Evolutionary conservation across 139 green algal species (phyloP).

Genomic region (Ulvella scutata): DNA sequence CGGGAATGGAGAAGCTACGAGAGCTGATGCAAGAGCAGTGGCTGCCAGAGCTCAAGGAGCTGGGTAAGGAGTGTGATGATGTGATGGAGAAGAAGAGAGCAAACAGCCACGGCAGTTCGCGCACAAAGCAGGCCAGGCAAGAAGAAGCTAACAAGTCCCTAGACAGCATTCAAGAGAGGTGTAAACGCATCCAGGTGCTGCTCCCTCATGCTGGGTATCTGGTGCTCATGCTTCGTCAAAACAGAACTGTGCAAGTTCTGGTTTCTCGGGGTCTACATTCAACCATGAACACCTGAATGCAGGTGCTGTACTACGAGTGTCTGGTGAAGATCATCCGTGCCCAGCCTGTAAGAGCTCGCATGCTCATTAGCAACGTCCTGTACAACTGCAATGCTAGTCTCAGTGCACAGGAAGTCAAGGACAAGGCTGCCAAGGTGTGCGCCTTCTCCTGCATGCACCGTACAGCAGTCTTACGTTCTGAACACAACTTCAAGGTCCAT

Average conservation of each 20-base stretch:
- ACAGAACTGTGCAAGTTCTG: too few species aligned
- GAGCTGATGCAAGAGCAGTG: constrained; percentile 2
- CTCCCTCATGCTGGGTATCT: too few species aligned
- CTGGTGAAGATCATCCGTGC: constrained; percentile 4
- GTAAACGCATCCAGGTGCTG: neutral
- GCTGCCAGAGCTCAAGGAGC: neutral
- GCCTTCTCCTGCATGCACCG: too few species aligned
- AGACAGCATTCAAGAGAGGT: constrained; percentile 1
- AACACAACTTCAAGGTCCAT: too few species aligned
- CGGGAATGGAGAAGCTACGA: neutral
- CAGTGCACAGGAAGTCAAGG: neutral
- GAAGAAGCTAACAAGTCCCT: constrained; percentile 1
- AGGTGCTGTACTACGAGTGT: neutral
- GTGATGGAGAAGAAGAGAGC: constrained; percentile 3
- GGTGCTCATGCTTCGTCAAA: too few species aligned
- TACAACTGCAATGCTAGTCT: neutral
- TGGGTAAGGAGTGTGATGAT: neutral
- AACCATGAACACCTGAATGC: too few species aligned
- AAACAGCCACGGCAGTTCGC: neutral
- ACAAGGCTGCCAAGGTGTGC: neutral
- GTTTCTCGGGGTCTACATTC: too few species aligned
- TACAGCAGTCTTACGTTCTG: too few species aligned
- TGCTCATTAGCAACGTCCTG: constrained; percentile 1
- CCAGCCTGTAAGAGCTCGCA: neutral
- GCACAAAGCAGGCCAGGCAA: neutral